phyloP scores from a whole-genome alignment of 768 basidiomycete species.

The Leucosporidium scottii region DNA sequence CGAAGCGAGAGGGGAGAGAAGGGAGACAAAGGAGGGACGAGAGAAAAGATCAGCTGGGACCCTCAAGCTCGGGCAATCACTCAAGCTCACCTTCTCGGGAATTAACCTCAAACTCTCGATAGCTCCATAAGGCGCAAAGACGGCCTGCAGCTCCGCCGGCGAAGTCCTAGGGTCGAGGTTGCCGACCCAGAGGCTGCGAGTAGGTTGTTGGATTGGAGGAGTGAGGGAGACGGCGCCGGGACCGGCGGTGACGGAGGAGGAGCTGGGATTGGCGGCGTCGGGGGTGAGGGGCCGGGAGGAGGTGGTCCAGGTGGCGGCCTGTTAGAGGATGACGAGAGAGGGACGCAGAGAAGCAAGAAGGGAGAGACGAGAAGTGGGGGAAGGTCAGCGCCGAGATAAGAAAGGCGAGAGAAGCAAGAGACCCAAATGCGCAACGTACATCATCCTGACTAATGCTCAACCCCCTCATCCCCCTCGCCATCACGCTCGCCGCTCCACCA shows the following conservation, averaged over 20 bases:
- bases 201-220: constrained; percentile 81
- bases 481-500: constrained; percentile 15
- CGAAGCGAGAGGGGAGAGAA: not conserved
- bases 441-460: constrained; percentile 11
- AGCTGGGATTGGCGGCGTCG: not conserved
- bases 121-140: constrained; percentile 93
- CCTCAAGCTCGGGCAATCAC: not conserved
- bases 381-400: not conserved
- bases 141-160: constrained; percentile 86
- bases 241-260: constrained; percentile 44
- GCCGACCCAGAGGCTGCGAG: constrained; percentile 95
- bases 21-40: not conserved
- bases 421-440: constrained; percentile 1
- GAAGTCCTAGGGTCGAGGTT: constrained; percentile 92
- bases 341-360: constrained; percentile 15
- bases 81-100: constrained; percentile 76
- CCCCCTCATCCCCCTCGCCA: constrained; percentile 24
- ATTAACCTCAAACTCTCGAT: constrained; percentile 91
- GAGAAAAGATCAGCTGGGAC: not conserved
- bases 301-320: constrained; percentile 15
- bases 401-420: not conserved
- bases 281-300: constrained; percentile 32
- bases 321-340: too few species aligned
- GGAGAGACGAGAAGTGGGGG: constrained; percentile 5
- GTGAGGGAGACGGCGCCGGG: constrained; percentile 54